Percentiles rank a stretch among this genome's conserved stretches.
Evolutionary conservation across 208 protist species (phyloP).

Genomic region (Acanthamoeba triangularis): DNA sequence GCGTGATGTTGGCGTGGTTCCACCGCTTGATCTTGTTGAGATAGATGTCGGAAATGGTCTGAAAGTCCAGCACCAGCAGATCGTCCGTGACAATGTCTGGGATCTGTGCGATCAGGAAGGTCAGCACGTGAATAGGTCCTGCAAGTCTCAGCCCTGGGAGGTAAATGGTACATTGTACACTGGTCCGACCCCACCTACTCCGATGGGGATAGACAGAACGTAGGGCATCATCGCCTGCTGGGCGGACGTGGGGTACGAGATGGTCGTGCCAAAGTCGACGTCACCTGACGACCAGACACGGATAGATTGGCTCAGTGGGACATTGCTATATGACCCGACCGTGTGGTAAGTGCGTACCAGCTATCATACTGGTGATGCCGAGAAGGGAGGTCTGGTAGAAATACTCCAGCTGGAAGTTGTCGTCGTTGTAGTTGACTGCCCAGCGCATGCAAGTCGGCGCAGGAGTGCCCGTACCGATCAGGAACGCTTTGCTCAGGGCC

Average conservation of each 20-base stretch:
- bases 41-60: conserved; percentile 61
- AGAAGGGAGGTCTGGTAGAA: conserved; percentile 1
- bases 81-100: not conserved
- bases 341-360: not conserved
- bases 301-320: not conserved
- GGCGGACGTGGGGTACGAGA: not conserved
- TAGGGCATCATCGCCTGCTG: not conserved
- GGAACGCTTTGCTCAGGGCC: conserved; percentile 17
- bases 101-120: not conserved
- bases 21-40: conserved; percentile 69
- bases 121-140: not conserved
- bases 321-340: not conserved
- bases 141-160: not conserved
- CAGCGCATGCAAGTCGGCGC: not conserved
- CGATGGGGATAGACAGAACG: not conserved
- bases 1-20: conserved; percentile 33
- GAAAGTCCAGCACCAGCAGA: conserved; percentile 17
- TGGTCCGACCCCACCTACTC: not conserved
- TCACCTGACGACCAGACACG: not conserved
- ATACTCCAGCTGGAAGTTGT: conserved; percentile 25
- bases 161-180: conserved; percentile 17
- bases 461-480: not conserved
- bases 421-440: conserved; percentile 46
- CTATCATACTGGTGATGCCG: not conserved
- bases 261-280: not conserved